phyloP scores from a whole-genome alignment of 169 alveolate genomes.

The Neospora caninum region DNA sequence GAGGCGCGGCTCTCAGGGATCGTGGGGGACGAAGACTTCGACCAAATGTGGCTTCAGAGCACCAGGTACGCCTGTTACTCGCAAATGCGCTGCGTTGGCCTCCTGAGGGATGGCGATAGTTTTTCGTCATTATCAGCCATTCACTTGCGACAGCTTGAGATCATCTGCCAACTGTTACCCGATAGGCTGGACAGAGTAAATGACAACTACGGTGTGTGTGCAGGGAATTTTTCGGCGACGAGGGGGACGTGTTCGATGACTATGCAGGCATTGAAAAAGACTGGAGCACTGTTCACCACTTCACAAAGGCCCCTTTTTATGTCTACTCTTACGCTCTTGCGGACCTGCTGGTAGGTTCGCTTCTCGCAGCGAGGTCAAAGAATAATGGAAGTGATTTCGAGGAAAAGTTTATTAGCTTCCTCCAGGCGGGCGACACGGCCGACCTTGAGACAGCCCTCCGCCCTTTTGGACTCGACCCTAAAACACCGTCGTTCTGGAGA shows the following conservation, averaged over 20 bases:
- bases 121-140: too few relatives aligned
- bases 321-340: conserved; percentile 38
- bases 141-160: too few relatives aligned
- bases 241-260: conserved; percentile 30
- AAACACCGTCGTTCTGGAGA: conserved; percentile 1
- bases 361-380: neutral
- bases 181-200: too few relatives aligned
- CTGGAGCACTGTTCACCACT: conserved; percentile 31
- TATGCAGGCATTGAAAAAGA: conserved; percentile 19
- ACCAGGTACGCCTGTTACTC: neutral
- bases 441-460: conserved; percentile 23
- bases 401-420: neutral
- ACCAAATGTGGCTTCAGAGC: neutral
- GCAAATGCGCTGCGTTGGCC: neutral
- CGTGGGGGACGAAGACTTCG: neutral
- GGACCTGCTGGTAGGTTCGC: conserved; percentile 20
- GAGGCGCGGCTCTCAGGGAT: conserved; percentile 14
- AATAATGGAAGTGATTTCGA: neutral
- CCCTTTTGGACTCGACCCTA: neutral
- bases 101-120: neutral
- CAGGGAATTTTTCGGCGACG: conserved; percentile 36
- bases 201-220: neutral
- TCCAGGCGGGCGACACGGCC: conserved; percentile 7
- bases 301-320: conserved; percentile 7
- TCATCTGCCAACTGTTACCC: too few relatives aligned